Conservation (phyloP, 192 early-diverging fungal genomes). For the Linnemannia exigua region DNA sequence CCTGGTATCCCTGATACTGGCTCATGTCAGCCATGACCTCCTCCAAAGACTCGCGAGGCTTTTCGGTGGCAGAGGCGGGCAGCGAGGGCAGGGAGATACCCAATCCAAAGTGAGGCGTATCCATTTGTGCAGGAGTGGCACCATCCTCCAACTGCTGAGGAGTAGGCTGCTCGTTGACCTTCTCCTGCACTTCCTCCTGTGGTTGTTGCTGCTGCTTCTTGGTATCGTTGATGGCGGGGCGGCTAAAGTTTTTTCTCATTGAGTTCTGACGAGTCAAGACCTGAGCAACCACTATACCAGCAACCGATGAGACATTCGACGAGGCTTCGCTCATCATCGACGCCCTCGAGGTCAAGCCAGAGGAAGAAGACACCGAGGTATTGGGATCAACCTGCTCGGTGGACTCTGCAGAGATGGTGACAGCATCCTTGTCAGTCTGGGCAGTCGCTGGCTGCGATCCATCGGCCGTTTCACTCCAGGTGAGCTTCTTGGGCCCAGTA, state of each 20-base stretch:
- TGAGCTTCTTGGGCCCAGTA: constrained; percentile 14
- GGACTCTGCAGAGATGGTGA: neutral
- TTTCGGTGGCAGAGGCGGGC: constrained; percentile 13
- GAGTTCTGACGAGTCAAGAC: constrained; percentile 51
- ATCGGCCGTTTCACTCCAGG: constrained; percentile 6
- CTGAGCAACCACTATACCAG: constrained; percentile 41
- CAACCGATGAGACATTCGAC: constrained; percentile 40
- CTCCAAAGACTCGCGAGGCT: constrained; percentile 7
- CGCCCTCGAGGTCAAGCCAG: constrained; percentile 33
- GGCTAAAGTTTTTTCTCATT: constrained; percentile 41
- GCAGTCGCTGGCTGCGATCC: neutral
- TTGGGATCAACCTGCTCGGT: neutral
- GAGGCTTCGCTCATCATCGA: constrained; percentile 45
- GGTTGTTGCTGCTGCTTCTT: neutral
- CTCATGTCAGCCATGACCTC: neutral
- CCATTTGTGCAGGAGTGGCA: neutral
- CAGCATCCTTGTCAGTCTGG: constrained; percentile 1
- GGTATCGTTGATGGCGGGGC: neutral
- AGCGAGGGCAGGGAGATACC: constrained; percentile 34
- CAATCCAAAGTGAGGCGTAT: constrained; percentile 35
- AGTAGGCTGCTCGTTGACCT: neutral
- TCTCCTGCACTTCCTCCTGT: neutral
- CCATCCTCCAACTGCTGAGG: constrained; percentile 6
- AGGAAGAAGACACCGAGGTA: constrained; percentile 14
- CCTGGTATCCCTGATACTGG: neutral